A percentile compares a stretch with the other conserved stretches of the same genome.
Conservation (phyloP, 208 protist species). For the Trypanosoma boissoni region DNA sequence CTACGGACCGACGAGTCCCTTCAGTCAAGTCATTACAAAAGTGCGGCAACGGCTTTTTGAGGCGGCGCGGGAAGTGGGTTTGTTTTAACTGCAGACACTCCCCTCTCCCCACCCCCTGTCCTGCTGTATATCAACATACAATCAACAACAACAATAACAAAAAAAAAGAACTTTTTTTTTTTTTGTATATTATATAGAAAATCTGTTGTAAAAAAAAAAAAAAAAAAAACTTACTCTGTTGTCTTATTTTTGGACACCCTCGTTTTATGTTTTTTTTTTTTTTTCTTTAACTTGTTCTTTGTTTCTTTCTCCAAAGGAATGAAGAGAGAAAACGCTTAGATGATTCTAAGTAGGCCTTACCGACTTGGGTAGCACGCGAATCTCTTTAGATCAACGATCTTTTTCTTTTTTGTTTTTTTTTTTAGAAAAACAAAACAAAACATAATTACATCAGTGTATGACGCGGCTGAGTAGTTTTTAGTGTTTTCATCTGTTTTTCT, state of each 20-base stretch:
- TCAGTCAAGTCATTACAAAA: constrained; percentile 58
- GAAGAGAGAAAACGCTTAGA: background rate
- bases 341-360: too few relatives aligned
- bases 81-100: constrained; percentile 50
- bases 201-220: background rate
- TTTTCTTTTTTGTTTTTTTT: too few relatives aligned
- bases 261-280: background rate
- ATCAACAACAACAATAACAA: too few relatives aligned
- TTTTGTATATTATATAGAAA: background rate
- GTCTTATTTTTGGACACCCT: background rate
- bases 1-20: constrained; percentile 70
- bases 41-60: constrained; percentile 70
- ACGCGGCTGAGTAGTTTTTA: too few relatives aligned
- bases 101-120: too few relatives aligned
- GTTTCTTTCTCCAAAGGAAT: constrained; percentile 15
- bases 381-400: too few relatives aligned
- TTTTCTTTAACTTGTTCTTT: constrained; percentile 6
- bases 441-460: too few relatives aligned
- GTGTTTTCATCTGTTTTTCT: too few relatives aligned
- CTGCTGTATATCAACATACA: too few relatives aligned
- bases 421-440: too few relatives aligned
- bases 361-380: too few relatives aligned
- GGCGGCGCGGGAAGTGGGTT: constrained; percentile 41
- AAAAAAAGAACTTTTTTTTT: too few relatives aligned
- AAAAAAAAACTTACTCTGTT: constrained; percentile 10